These are phyloP conservation scores for Arthrobotrys musiformis DNA, from an alignment of 2,329 filamentous ascomycete species.

Conservation along the genomic window DNA sequence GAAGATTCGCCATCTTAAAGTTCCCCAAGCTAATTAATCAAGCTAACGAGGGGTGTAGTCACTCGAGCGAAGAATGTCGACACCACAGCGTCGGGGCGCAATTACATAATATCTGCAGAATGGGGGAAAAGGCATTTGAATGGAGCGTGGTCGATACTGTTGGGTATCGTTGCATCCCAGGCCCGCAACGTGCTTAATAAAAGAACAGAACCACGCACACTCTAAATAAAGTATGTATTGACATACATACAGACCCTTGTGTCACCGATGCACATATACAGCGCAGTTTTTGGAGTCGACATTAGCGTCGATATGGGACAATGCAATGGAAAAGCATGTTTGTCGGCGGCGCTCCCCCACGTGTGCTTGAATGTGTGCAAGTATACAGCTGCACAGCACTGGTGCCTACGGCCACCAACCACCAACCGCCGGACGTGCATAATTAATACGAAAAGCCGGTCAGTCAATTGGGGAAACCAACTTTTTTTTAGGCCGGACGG, in stretches of 20 bases:
- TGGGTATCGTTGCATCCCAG: neutral
- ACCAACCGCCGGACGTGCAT: too few species aligned
- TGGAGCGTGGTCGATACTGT: neutral
- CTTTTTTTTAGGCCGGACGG: slow-evolving; percentile 3
- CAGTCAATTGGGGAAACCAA: slow-evolving; percentile 10
- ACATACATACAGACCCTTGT: neutral
- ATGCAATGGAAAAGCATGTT: too few species aligned
- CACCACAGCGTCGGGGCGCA: neutral
- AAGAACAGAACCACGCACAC: neutral
- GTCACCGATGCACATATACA: neutral
- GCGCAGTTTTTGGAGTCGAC: neutral
- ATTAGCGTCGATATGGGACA: too few species aligned
- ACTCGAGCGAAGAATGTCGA: slow-evolving; percentile 13
- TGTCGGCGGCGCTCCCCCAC: too few species aligned
- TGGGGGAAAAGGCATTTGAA: neutral
- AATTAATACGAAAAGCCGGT: neutral
- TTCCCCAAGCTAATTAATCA: slow-evolving; percentile 1
- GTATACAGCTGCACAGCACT: neutral
- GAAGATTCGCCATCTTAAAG: neutral
- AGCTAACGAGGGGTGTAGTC: neutral
- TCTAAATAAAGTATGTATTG: neutral
- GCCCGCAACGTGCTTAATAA: neutral
- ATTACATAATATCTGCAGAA: neutral
- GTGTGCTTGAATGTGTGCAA: too few species aligned
- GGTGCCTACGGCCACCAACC: slow-evolving; percentile 33